These are phyloP conservation scores for Globisporangium cederbergense DNA, from an alignment of 352 stramenopile species.

Conservation along the genomic window DNA sequence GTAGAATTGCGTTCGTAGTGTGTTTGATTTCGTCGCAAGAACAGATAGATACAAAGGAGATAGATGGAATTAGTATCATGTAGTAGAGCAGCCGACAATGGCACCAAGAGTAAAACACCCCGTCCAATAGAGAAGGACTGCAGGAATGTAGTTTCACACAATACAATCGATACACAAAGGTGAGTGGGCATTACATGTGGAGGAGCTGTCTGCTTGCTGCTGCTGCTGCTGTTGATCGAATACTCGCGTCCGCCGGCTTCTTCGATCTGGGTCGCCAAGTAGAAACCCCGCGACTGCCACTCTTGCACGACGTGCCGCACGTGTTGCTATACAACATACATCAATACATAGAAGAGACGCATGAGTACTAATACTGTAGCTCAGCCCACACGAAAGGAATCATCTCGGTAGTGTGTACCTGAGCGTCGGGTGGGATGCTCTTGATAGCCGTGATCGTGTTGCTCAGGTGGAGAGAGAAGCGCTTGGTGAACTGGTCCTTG, in stretches of 20 bases:
- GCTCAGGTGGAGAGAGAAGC: constrained; percentile 69
- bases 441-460: constrained; percentile 74
- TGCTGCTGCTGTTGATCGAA: constrained; percentile 22
- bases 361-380: neutral
- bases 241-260: constrained; percentile 47
- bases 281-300: constrained; percentile 74
- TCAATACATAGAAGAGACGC: neutral
- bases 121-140: neutral
- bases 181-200: constrained; percentile 12
- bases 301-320: constrained; percentile 73
- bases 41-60: constrained; percentile 1
- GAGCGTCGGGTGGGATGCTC: constrained; percentile 54
- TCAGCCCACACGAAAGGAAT: neutral
- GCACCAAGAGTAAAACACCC: neutral
- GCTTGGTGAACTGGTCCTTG: constrained; percentile 74
- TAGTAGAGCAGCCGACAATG: neutral
- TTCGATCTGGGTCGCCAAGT: constrained; percentile 59
- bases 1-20: constrained; percentile 1
- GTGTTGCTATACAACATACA: constrained; percentile 31
- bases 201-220: neutral
- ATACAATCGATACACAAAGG: neutral
- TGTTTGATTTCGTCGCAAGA: neutral
- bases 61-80: constrained; percentile 2
- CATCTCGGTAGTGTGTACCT: constrained; percentile 30
- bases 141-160: neutral